Evolutionary conservation across 257 asterid genomes (phyloP), one percentile per base, ranked within the genome.

Genomic region (Solanum sejunctum): DNA sequence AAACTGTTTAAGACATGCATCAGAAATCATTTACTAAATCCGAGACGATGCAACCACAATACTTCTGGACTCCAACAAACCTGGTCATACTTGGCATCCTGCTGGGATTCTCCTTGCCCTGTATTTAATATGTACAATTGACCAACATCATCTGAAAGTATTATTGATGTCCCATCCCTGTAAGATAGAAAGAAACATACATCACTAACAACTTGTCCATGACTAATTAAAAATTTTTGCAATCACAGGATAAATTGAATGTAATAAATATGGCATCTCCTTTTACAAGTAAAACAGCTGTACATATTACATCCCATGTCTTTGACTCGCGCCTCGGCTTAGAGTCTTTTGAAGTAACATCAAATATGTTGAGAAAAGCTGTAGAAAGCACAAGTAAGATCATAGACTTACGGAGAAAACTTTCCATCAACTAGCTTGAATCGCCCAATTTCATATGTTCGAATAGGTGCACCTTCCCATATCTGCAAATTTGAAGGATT

Each of bases 161-260:
- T 92, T 85, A 96, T 96, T 60, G 99, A 96, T 56, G 99, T 95
- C 83, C 99, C 99, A 89, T 96, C 99, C 85, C 99, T 96, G 93
- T 84, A 90, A 87, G 84, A 86, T 60, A 83, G 64, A 43, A 52
- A 72, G 60, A 28, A 12, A 20, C 52, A 66, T 69, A 2, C 81
- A 52, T 83, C 70, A 69, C 57, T 69, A 67, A 66, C 7, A 85
- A 89, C 82, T 84, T 80, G 69, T 79, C 84, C 84, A 83, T 45
- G 86, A 69, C 55, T 12, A 69, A 55, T 82, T 87, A 66, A 88
- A 84, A 63, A 85, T 9, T 82, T 26, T 78, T 28, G 45, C 78
- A 86, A 17, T 52, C 6, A 28, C 64, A 78, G 52, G 28, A 41
- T 52, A 55, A 6, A 51, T 28, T 26, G 64, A 77, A 36, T 52